Evolutionary conservation across 345 rosid genomes (phyloP).

Genomic region (Brassica napus): Da-Ae NC_063435.1:24052501-24053000

Average conservation of each 20-base stretch:
- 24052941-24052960: conserved; percentile 62
- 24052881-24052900: conserved; percentile 50
- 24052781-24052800: conserved; percentile 57
- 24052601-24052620: no score
- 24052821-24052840: conserved; percentile 29
- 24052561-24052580: no score
- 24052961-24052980: conserved; percentile 58
- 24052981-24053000: conserved; percentile 53
- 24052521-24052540: not conserved
- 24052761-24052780: conserved; percentile 26
- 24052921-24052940: conserved; percentile 75
- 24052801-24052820: conserved; percentile 24
- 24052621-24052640: no score
- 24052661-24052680: no score
- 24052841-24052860: conserved; percentile 56
- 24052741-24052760: not conserved
- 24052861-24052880: conserved; percentile 67
- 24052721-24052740: not conserved
- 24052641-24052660: no score
- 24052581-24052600: no score
- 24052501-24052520: conserved; percentile 13
- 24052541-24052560: no score
- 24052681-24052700: not conserved
- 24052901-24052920: conserved; percentile 56
- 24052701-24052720: not conserved